phyloP scores from a whole-genome alignment of 2,329 filamentous ascomycete species.

The Iodosphaeria phyllophila region DNA sequence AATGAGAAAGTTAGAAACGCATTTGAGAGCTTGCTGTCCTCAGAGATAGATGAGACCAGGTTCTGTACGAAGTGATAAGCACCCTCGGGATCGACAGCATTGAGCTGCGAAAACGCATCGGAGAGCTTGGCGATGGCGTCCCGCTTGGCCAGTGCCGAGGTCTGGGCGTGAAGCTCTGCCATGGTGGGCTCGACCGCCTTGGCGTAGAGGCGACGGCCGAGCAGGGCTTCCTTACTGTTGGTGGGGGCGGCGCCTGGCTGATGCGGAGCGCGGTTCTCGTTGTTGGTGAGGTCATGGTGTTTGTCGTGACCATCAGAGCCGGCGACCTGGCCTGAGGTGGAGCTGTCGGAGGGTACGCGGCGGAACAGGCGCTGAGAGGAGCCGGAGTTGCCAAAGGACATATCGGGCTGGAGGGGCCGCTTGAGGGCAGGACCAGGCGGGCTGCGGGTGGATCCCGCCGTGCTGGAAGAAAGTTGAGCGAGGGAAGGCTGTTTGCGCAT shows the following conservation, averaged over 20 bases:
- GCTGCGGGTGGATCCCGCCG: constrained; percentile 20
- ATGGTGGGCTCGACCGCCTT: constrained; percentile 70
- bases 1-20: constrained; percentile 23
- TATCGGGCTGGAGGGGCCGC: constrained; percentile 69
- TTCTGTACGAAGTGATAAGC: constrained; percentile 68
- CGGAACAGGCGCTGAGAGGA: constrained; percentile 87
- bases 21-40: constrained; percentile 44
- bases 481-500: constrained; percentile 27
- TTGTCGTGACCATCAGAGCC: constrained; percentile 14
- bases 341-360: constrained; percentile 57
- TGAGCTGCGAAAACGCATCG: constrained; percentile 69
- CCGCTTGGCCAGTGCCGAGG: constrained; percentile 43
- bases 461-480: constrained; percentile 14
- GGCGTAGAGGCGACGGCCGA: constrained; percentile 66
- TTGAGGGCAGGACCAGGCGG: constrained; percentile 33
- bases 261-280: constrained; percentile 46
- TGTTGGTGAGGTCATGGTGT: constrained; percentile 22
- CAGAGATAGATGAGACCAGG: constrained; percentile 54
- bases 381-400: constrained; percentile 84
- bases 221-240: constrained; percentile 60
- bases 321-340: constrained; percentile 20
- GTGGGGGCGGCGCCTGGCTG: constrained; percentile 38
- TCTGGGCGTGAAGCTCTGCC: constrained; percentile 75
- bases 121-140: constrained; percentile 70
- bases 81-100: constrained; percentile 78